These are phyloP conservation scores for Didymella sp. DNA, from an alignment of 2,329 filamentous ascomycete species.

Conservation along the genomic window DNA sequence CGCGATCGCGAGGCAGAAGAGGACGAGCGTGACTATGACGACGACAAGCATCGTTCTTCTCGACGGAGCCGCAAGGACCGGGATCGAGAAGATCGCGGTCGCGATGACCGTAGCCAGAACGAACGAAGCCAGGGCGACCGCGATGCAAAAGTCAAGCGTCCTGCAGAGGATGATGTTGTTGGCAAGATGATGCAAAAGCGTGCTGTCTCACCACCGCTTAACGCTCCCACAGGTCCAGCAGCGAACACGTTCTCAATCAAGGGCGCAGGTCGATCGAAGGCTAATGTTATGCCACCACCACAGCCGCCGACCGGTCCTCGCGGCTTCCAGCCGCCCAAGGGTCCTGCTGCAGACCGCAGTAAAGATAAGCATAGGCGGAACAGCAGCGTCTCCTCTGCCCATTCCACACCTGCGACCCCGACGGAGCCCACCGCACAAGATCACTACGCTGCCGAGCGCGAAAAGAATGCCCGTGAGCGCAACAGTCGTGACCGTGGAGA, in stretches of 20 bases:
- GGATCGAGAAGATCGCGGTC: constrained; percentile 51
- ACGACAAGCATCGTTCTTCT: constrained; percentile 52
- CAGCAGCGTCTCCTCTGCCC: constrained; percentile 24
- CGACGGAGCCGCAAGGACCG: constrained; percentile 54
- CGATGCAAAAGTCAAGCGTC: constrained; percentile 6
- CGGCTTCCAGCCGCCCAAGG: constrained; percentile 45
- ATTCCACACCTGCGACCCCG: constrained; percentile 25
- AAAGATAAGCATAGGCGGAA: constrained; percentile 30
- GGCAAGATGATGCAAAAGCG: constrained; percentile 40
- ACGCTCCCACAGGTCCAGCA: constrained; percentile 46
- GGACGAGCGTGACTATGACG: constrained; percentile 48
- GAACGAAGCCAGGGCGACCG: constrained; percentile 26
- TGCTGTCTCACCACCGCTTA: constrained; percentile 41
- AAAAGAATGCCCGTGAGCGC: constrained; percentile 51
- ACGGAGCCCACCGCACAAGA: constrained; percentile 50
- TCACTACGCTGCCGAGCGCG: constrained; percentile 73
- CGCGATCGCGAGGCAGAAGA: constrained; percentile 55
- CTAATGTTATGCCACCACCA: constrained; percentile 38
- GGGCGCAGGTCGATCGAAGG: constrained; percentile 30
- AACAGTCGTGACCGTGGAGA: constrained; percentile 39
- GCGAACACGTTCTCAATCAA: constrained; percentile 58
- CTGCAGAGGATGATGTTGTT: constrained; percentile 29
- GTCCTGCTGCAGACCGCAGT: constrained; percentile 46
- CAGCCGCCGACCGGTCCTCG: constrained; percentile 50
- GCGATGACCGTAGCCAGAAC: constrained; percentile 36